A percentile compares a stretch with the other conserved stretches of the same genome.
Conservation (phyloP, 2,329 filamentous ascomycete genomes). For the Dothistroma pini region DNA sequence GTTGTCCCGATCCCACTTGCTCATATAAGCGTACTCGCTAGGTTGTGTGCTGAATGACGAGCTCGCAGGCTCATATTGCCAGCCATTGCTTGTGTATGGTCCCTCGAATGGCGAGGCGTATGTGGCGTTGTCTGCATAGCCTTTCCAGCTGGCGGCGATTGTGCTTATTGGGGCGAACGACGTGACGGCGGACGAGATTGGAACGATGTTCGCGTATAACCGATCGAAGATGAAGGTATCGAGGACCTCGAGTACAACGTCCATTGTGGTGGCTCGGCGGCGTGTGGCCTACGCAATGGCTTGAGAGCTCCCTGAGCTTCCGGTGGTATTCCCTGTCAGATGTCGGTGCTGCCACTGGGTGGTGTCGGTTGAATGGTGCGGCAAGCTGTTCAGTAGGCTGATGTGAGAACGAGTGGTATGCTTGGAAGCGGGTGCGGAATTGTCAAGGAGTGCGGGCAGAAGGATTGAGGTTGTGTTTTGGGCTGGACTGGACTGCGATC, state of each 20-base stretch:
- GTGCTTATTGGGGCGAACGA: slow-evolving; percentile 50
- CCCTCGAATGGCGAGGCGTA: slow-evolving; percentile 14
- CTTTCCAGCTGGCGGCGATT: slow-evolving; percentile 46
- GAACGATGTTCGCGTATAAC: slow-evolving; percentile 69
- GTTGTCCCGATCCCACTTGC: slow-evolving; percentile 73
- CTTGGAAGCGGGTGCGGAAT: background rate
- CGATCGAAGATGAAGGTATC: slow-evolving; percentile 81
- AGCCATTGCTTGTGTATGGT: slow-evolving; percentile 8
- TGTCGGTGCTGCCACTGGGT: background rate
- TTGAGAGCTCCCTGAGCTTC: background rate
- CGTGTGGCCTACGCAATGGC: background rate
- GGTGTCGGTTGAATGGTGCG: background rate
- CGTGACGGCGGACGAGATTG: slow-evolving; percentile 51
- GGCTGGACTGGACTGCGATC: background rate
- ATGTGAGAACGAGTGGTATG: background rate
- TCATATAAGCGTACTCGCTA: slow-evolving; percentile 72
- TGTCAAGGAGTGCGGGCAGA: background rate
- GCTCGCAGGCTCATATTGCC: slow-evolving; percentile 70
- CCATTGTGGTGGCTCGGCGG: slow-evolving; percentile 58
- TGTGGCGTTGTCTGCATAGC: slow-evolving; percentile 49
- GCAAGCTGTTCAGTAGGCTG: background rate
- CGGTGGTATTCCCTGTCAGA: background rate
- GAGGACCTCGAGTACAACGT: slow-evolving; percentile 81
- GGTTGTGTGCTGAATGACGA: slow-evolving; percentile 67
- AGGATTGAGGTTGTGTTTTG: background rate